Evolutionary conservation across 192 early-diverging fungal species (phyloP), one percentile per base, ranked within the genome.

Genomic region (Globomyces pollinis-pini): DNA sequence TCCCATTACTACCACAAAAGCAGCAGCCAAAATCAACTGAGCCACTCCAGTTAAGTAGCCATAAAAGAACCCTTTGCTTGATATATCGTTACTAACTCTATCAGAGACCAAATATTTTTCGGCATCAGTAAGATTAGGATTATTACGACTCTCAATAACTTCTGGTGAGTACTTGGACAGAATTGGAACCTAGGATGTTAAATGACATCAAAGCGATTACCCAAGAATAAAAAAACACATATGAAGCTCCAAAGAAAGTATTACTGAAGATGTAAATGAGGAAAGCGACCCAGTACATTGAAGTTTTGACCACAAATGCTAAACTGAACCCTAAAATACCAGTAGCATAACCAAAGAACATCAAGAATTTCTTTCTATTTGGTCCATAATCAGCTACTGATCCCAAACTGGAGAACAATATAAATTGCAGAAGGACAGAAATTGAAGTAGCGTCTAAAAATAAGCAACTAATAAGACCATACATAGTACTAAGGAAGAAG

Each of bases 371-470:
- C 53, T 69, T 69, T 33, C 68, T 33, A 38, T 42, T 45, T 12
- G 4, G 50, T 3, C 73, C 73, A 51, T 74, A 62, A 38, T 74
- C 73, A 2, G 73, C 68, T 26, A 74, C 38, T 8, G 73, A 34
- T 15, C 68, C 68, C 16, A 74, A 4, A 1, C 32, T 30, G 18
- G 68, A 58, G 41, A 74, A 65, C 42, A 69, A 24, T 21, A 70
- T 12, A 20, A 68, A 44, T 36, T 73, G 66, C 29, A 31, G 12
- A 6, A 73, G 31, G 13, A 58, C 58, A 7, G 66, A 50, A 21
- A 69, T 47, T 20, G 64, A 43, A 35, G 52, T 65, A 23, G 57
- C 38, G 54, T 73, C 68, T 36, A 73, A 68, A n/a, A n/a, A n/a
- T n/a, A n/a, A n/a, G n/a, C n/a, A n/a, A n/a, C n/a, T n/a, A n/a